phyloP scores from a whole-genome alignment of 2,329 filamentous ascomycete species.

The Pezicula radicicola region DNA sequence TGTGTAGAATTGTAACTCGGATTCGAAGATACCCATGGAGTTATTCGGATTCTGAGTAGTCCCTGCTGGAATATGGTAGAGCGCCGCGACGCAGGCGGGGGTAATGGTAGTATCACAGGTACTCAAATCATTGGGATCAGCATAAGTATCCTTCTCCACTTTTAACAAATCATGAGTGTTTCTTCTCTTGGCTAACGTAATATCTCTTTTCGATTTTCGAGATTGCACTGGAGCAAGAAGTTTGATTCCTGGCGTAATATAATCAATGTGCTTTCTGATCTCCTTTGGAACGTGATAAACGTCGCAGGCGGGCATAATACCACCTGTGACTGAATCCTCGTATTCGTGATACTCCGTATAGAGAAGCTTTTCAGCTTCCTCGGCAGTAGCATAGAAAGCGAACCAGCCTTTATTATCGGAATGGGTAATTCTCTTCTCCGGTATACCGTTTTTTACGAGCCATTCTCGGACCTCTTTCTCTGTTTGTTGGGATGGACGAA shows the following conservation, averaged over 20 bases:
- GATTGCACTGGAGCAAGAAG: slow-evolving; percentile 30
- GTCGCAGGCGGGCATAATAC: too few relatives aligned
- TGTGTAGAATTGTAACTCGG: slow-evolving; percentile 36
- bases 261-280: slow-evolving; percentile 46
- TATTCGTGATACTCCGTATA: slow-evolving; percentile 28
- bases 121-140: slow-evolving; percentile 41
- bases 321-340: slow-evolving; percentile 43
- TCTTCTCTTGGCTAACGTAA: background rate
- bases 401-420: slow-evolving; percentile 35
- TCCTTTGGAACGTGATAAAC: slow-evolving; percentile 35
- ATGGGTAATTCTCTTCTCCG: slow-evolving; percentile 27
- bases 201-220: slow-evolving; percentile 10
- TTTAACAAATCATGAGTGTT: background rate
- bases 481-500: slow-evolving; percentile 26
- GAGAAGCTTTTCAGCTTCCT: slow-evolving; percentile 32
- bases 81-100: slow-evolving; percentile 33
- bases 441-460: slow-evolving; percentile 25
- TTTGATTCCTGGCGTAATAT: too few relatives aligned
- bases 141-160: background rate
- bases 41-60: slow-evolving; percentile 31
- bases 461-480: slow-evolving; percentile 25
- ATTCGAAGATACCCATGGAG: slow-evolving; percentile 40
- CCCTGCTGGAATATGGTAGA: slow-evolving; percentile 39
- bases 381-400: slow-evolving; percentile 31
- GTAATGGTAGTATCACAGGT: slow-evolving; percentile 16